These are phyloP conservation scores for Backusella parvicylindrica DNA, from an alignment of 192 early-diverging fungal genomes.

Conservation along the genomic window DNA sequence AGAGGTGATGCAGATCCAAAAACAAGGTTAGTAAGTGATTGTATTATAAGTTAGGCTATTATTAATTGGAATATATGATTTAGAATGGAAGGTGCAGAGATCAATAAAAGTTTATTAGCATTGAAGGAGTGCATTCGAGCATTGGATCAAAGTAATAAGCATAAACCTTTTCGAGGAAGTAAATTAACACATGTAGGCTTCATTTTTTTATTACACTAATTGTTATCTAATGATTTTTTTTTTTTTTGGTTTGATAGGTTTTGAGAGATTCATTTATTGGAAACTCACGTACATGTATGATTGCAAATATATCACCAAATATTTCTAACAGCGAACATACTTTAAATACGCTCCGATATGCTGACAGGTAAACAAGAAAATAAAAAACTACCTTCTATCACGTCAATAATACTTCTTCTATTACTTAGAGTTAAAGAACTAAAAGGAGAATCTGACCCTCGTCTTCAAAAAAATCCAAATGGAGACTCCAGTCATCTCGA, in stretches of 20 bases:
- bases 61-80: background rate
- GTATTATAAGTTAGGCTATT: no score
- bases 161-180: constrained; percentile 95
- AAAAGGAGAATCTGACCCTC: constrained; percentile 21
- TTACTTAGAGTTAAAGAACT: constrained; percentile 18
- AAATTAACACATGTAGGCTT: constrained; percentile 83
- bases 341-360: constrained; percentile 94
- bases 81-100: constrained; percentile 96
- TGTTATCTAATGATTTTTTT: background rate
- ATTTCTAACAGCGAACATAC: constrained; percentile 91
- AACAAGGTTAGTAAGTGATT: constrained; percentile 58
- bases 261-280: constrained; percentile 97
- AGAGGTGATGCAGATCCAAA: constrained; percentile 89
- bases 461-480: background rate
- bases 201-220: background rate
- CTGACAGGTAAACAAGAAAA: constrained; percentile 62
- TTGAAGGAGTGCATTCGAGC: constrained; percentile 98
- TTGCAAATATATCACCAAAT: constrained; percentile 96
- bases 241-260: constrained; percentile 38
- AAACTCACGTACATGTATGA: constrained; percentile 96
- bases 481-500: background rate
- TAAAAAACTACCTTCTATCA: background rate
- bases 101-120: constrained; percentile 97
- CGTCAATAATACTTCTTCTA: background rate
- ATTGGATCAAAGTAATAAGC: constrained; percentile 89